Evolutionary conservation across 2,329 filamentous ascomycete genomes (phyloP).

Genomic region (Sordariomycetes sp.): DNA sequence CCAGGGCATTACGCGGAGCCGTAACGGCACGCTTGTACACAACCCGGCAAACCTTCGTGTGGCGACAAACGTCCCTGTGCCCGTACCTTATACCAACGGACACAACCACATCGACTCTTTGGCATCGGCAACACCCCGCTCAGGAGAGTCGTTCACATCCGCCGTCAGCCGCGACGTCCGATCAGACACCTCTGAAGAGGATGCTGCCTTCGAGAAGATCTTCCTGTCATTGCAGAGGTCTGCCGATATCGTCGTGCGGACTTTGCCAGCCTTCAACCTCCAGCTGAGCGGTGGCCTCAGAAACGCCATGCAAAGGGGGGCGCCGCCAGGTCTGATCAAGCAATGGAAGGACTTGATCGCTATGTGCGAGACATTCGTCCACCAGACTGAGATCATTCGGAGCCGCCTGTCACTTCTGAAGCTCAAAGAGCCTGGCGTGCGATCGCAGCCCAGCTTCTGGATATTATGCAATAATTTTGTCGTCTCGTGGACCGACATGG

Average conservation of each 20-base stretch:
- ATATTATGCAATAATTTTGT: constrained; percentile 68
- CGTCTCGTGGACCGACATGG: constrained; percentile 60
- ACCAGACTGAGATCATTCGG: constrained; percentile 66
- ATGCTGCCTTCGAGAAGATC: constrained; percentile 73
- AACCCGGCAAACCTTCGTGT: constrained; percentile 36
- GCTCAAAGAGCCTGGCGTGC: constrained; percentile 71
- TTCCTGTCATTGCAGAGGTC: constrained; percentile 68
- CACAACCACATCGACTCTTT: constrained; percentile 39
- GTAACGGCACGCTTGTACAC: constrained; percentile 24
- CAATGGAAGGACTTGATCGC: constrained; percentile 64
- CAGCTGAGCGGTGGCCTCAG: constrained; percentile 59
- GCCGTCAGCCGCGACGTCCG: constrained; percentile 34
- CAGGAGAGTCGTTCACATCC: constrained; percentile 69
- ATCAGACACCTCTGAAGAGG: constrained; percentile 64
- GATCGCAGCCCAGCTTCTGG: constrained; percentile 55
- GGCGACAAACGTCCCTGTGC: constrained; percentile 42
- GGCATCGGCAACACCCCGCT: constrained; percentile 64
- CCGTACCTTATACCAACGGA: constrained; percentile 38
- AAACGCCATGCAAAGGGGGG: constrained; percentile 50
- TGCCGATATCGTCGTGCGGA: constrained; percentile 62
- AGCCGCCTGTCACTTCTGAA: constrained; percentile 69
- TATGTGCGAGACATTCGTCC: constrained; percentile 61
- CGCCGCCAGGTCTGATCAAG: constrained; percentile 49
- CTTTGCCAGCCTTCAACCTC: constrained; percentile 59
- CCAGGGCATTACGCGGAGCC: constrained; percentile 20